Evolutionary conservation across 2,329 filamentous ascomycete species (phyloP).

Genomic region (Venturia effusa): DNA sequence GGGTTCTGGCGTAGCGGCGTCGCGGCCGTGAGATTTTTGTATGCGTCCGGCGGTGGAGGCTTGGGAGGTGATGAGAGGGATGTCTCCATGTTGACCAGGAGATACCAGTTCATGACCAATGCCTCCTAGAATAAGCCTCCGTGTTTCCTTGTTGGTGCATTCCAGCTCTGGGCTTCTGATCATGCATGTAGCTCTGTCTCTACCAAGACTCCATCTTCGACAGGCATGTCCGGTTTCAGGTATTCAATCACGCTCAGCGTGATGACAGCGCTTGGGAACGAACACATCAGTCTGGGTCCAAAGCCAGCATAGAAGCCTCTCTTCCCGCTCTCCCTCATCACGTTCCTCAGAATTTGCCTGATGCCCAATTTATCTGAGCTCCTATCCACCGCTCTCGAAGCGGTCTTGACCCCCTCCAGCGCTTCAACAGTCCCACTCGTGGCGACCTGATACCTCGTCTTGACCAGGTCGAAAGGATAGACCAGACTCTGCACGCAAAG

Average conservation of each 20-base stretch:
- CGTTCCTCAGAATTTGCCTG: slow-evolving; percentile 1
- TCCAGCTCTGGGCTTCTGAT: background rate
- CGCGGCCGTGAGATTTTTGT: background rate
- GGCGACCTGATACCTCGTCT: slow-evolving; percentile 8
- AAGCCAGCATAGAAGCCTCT: slow-evolving; percentile 5
- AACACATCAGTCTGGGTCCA: background rate
- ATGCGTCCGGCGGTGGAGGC: background rate
- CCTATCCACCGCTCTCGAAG: background rate
- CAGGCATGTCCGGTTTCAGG: slow-evolving; percentile 3
- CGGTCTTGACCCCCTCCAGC: background rate
- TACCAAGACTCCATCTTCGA: background rate
- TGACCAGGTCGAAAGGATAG: slow-evolving; percentile 4
- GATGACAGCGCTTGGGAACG: slow-evolving; percentile 2
- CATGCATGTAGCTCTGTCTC: background rate
- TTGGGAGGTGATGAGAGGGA: background rate
- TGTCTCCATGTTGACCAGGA: background rate
- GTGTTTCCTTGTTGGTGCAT: background rate
- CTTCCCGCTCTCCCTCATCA: slow-evolving; percentile 5
- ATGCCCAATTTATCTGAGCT: background rate
- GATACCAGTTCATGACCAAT: background rate
- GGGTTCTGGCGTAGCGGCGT: background rate
- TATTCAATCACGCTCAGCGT: slow-evolving; percentile 6
- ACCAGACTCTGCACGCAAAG: background rate
- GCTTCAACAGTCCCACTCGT: slow-evolving; percentile 1
- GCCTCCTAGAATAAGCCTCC: background rate